Base-by-base conservation (phyloP, 257 asterid genomes). In the Przewalskia tangutica region DNA sequence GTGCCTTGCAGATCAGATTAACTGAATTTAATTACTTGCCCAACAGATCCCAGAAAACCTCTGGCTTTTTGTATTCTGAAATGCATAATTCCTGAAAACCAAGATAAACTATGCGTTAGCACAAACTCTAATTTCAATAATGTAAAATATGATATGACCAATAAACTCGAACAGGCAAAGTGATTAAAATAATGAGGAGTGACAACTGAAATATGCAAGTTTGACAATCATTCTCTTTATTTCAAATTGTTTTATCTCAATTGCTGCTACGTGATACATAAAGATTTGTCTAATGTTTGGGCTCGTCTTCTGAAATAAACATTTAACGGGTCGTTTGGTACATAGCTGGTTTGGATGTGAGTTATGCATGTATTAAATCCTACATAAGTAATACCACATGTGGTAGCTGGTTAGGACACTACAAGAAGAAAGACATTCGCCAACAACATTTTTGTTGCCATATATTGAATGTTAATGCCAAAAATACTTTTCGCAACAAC, bases 11-110 rank as follows among this genome's bases (percentile, higher is more conserved):
- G 9, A 68, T 68, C 77, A 70, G 17, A 48, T 18, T 13, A 71
- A 48, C n/a, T 3, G 12, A 46, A 48, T 12, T 20, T 18, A 71
- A 71, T 7, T 71, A 71, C 86, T 89, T 85, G 14, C 83, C 77
- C 18, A 95, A 92, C 86, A 95, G 42, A 89, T 93, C 93, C 81
- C 89, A 91, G 84, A 87, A 92, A 62, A 95, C 90, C 88, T 93
- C 92, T 13, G 98, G 97, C 84, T 86, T 92, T 87, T 83, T 93
- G 90, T 83, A 88, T 46, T 82, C 91, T 17, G 93, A 86, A 77
- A 76, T 84, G 89, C 92, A 93, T 10, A 90, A 70, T 62, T 90
- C 98, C 98, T 95, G 92, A 46, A 81, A 40, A 71, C 56, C 82
- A 70, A 59, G 77, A 20, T 46, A 75, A 75, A 56, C 8, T 65